Evolutionary conservation across 179 eudicot species (phyloP).

Genomic region (Spergularia azorica): DNA sequence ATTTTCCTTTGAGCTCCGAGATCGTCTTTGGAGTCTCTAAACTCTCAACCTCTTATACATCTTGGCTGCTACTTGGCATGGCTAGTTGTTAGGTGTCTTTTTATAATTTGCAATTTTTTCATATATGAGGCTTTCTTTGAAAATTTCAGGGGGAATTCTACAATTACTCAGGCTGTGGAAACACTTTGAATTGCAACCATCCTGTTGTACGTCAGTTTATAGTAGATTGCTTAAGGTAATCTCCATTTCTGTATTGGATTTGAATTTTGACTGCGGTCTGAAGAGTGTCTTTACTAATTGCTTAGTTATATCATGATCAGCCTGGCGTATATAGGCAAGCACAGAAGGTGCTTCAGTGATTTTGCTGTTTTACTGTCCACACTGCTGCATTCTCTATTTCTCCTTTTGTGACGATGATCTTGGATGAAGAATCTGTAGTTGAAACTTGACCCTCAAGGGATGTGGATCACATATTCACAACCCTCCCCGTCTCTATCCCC

Average conservation of each 20-base stretch:
- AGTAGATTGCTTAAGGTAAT: constrained; percentile 84
- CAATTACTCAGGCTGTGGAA: constrained; percentile 98
- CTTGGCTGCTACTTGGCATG: neutral
- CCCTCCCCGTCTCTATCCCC: too few relatives aligned
- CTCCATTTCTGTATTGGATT: neutral
- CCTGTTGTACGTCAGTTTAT: constrained; percentile 96
- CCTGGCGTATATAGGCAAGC: neutral
- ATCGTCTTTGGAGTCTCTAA: neutral
- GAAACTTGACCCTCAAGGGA: too few relatives aligned
- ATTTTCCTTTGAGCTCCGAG: neutral
- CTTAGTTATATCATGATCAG: neutral
- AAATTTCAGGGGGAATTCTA: constrained; percentile 85
- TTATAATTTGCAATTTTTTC: neutral
- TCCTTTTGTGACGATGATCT: too few relatives aligned
- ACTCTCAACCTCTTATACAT: neutral
- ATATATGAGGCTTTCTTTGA: constrained; percentile 6
- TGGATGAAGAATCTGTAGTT: too few relatives aligned
- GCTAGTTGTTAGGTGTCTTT: neutral
- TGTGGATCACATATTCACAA: too few relatives aligned
- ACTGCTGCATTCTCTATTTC: too few relatives aligned
- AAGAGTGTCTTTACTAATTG: neutral
- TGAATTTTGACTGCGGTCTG: neutral
- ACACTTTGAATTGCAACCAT: constrained; percentile 97
- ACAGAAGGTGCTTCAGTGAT: too few relatives aligned
- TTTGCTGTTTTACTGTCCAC: too few relatives aligned